A percentile compares a stretch with the other conserved stretches of the same genome.
Conservation (phyloP, 2,329 filamentous ascomycete genomes). For the Pseudogymnoascus sp. region DNA sequence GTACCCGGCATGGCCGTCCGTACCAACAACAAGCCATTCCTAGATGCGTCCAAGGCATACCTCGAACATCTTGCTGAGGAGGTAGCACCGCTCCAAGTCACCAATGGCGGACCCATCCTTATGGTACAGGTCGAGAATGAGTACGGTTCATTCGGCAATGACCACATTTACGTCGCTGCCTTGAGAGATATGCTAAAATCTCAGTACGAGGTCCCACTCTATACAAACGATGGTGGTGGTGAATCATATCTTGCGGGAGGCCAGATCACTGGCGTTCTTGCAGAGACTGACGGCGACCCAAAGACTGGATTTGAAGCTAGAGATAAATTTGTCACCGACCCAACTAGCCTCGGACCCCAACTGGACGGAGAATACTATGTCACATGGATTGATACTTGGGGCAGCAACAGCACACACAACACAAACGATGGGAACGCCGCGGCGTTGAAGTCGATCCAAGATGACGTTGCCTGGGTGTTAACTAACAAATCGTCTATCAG, state of each 20-base stretch:
- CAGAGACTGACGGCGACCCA: conserved; percentile 41
- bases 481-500: conserved; percentile 38
- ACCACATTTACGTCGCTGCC: conserved; percentile 38
- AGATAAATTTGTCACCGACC: conserved; percentile 38
- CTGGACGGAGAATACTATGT: conserved; percentile 46
- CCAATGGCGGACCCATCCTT: conserved; percentile 41
- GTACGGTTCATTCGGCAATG: conserved; percentile 42
- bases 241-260: conserved; percentile 39
- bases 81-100: conserved; percentile 39
- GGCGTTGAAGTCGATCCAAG: conserved; percentile 24
- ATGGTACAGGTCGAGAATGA: conserved; percentile 47
- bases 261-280: conserved; percentile 38
- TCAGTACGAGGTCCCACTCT: conserved; percentile 39
- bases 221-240: conserved; percentile 44
- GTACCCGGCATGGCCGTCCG: conserved; percentile 35
- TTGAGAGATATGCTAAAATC: conserved; percentile 37
- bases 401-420: conserved; percentile 32
- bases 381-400: conserved; percentile 40
- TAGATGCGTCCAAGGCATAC: conserved; percentile 40
- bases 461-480: conserved; percentile 35
- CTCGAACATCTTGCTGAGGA: conserved; percentile 37
- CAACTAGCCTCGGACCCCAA: conserved; percentile 37
- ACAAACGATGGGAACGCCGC: conserved; percentile 26
- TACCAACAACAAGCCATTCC: conserved; percentile 37
- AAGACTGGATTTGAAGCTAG: conserved; percentile 35